Conservation (phyloP, 2,329 filamentous ascomycete species). For the Cladosporium halotolerans region DNA sequence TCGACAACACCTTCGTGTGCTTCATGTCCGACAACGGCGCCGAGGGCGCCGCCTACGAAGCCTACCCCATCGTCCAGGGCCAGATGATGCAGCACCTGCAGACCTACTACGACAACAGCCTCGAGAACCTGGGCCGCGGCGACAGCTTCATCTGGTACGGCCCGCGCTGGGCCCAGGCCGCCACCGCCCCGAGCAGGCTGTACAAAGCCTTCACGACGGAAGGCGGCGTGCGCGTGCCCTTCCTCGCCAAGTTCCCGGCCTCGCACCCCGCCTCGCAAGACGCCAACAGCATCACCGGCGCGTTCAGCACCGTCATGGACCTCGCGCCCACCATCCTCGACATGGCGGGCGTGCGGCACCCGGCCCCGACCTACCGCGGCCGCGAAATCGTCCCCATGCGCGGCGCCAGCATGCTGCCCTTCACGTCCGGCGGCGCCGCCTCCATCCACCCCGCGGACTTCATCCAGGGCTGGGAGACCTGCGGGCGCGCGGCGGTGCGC, state of each 20-base stretch:
- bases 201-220: conserved; percentile 44
- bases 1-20: conserved; percentile 58
- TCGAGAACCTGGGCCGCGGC: conserved; percentile 53
- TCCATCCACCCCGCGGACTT: conserved; percentile 47
- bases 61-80: conserved; percentile 51
- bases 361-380: conserved; percentile 47
- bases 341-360: conserved; percentile 46
- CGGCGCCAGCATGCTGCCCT: conserved; percentile 43
- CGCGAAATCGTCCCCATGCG: conserved; percentile 48
- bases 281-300: conserved; percentile 39
- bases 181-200: conserved; percentile 45
- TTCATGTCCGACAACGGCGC: conserved; percentile 61
- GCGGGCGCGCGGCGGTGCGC: conserved; percentile 48
- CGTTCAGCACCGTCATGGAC: conserved; percentile 45
- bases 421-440: conserved; percentile 31
- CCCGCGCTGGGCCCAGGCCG: conserved; percentile 50
- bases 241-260: conserved; percentile 39
- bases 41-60: conserved; percentile 54
- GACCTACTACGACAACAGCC: conserved; percentile 52
- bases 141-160: conserved; percentile 58
- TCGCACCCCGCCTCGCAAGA: conserved; percentile 16
- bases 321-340: conserved; percentile 40
- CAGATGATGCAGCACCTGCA: conserved; percentile 49
- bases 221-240: conserved; percentile 49
- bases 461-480: conserved; percentile 53